Base-by-base conservation (phyloP, 805 yeast genomes). In the Candida oleophila region DNA sequence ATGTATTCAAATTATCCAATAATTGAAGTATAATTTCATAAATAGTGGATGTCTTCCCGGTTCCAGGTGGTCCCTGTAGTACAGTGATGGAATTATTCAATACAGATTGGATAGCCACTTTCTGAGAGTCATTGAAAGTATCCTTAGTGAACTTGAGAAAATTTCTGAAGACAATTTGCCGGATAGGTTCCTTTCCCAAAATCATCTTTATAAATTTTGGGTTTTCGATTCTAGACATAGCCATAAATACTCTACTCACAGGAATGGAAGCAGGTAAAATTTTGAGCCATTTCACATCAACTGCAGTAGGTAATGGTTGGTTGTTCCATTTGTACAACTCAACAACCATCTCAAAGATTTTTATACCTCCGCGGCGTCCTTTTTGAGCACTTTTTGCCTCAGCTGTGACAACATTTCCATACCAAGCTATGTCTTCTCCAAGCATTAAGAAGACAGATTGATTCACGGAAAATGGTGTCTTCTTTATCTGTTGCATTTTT, bases 11-110 rank as follows among this genome's bases (percentile, higher is more conserved):
- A 41, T 78, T 78, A 38, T 73, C 76, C 45, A 83, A 66, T 47
- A 82, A 68, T 55, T 82, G 83, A 38, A 81, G 55, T 47, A 81
- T 66, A 54, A 71, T 65, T 48, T 70, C 76, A 48, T 60, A 70
- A 45, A 70, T 71, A 1, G 76, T 70, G 0, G 74, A 69, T 0
- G 77, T 72, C 46, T 72, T 71, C 48, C 76, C 77, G 7, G 76
- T 71, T 52, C 96, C 96, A 3, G 97, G 97, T n/a, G 77, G 76
- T 18, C 77, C 77, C 50, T 72, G 76, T 19, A 72, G 51, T 1
- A 71, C 73, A 2, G 82, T 81, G 36, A 73, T 76, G 19, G 76
- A 67, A 55, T 70, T 80, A 57, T 71, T 76, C 48, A 74, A 61
- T 5, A 73, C 82, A 38, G 81, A 76, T 49, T 80, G 82, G 47